A percentile compares a stretch with the other conserved stretches of the same genome.
phyloP scores from a whole-genome alignment of 768 basidiomycete genomes.

The Mycena maculata region DNA sequence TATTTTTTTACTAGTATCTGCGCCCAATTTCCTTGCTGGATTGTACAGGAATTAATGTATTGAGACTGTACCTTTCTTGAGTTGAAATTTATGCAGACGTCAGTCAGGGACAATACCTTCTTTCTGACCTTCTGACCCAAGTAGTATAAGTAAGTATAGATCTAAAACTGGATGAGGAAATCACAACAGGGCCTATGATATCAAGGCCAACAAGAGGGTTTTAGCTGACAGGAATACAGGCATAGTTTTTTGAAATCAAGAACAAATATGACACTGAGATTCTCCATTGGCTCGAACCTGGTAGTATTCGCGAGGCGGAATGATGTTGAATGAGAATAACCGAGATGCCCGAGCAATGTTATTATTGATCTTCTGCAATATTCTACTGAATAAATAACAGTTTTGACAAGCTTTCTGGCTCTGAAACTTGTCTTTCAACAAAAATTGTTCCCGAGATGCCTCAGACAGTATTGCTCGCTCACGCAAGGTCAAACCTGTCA shows the following conservation, averaged over 20 bases:
- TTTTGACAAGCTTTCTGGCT: background rate
- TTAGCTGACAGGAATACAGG: background rate
- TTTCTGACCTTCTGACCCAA: background rate
- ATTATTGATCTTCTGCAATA: constrained; percentile 1
- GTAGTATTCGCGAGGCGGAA: background rate
- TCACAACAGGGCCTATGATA: background rate
- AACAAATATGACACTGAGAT: background rate
- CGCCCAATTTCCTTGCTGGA: no score
- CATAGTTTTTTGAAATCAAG: background rate
- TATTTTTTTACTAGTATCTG: no score
- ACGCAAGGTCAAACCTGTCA: no score
- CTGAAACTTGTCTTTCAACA: background rate
- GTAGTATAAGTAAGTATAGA: no score
- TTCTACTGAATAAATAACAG: background rate
- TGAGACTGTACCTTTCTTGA: background rate
- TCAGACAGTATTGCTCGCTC: background rate
- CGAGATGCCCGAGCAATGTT: background rate
- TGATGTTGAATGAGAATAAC: background rate
- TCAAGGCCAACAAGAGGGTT: background rate
- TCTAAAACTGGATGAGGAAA: no score
- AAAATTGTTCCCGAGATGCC: background rate
- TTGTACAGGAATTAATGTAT: no score
- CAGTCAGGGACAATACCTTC: background rate
- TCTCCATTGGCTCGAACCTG: background rate
- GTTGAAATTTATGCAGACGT: background rate